phyloP scores from a whole-genome alignment of 305 asterid species.

The Plantago coronopus region DNA sequence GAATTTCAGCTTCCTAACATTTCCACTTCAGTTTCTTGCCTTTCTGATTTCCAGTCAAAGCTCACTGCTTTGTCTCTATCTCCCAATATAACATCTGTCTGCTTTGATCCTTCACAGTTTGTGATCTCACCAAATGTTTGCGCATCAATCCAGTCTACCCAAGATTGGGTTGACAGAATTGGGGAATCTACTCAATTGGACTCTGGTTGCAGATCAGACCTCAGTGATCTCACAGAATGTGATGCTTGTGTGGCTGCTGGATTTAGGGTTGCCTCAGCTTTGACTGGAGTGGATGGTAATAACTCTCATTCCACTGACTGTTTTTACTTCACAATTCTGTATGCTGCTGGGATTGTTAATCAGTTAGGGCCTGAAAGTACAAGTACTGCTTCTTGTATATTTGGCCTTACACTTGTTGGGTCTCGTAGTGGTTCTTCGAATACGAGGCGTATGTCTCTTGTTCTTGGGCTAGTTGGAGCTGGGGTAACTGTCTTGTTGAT shows the following conservation, averaged over 20 bases:
- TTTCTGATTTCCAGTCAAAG: slow-evolving; percentile 52
- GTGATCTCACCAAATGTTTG: slow-evolving; percentile 45
- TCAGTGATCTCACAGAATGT: slow-evolving; percentile 57
- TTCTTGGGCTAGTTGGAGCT: slow-evolving; percentile 60
- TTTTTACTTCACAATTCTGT: slow-evolving; percentile 58
- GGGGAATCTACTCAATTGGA: slow-evolving; percentile 53
- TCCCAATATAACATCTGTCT: slow-evolving; percentile 45
- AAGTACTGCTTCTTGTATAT: slow-evolving; percentile 60
- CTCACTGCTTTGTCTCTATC: slow-evolving; percentile 47
- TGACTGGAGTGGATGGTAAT: slow-evolving; percentile 73
- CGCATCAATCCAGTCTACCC: slow-evolving; percentile 60
- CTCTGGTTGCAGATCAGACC: slow-evolving; percentile 56
- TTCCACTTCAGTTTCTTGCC: slow-evolving; percentile 67
- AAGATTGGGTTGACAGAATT: slow-evolving; percentile 56
- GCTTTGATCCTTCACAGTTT: slow-evolving; percentile 67
- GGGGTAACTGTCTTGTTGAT: slow-evolving; percentile 39
- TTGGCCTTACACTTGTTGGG: slow-evolving; percentile 45
- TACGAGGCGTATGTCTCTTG: slow-evolving; percentile 29
- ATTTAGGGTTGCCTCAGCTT: slow-evolving; percentile 40
- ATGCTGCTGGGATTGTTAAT: slow-evolving; percentile 83
- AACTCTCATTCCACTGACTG: slow-evolving; percentile 56
- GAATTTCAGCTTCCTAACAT: slow-evolving; percentile 51
- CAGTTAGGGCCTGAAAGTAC: slow-evolving; percentile 63
- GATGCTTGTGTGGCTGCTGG: slow-evolving; percentile 72
- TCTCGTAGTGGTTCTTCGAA: slow-evolving; percentile 23